Evolutionary conservation across 306 rosid genomes (phyloP).

Genomic region (Oemleria cerasiformis): DNA sequence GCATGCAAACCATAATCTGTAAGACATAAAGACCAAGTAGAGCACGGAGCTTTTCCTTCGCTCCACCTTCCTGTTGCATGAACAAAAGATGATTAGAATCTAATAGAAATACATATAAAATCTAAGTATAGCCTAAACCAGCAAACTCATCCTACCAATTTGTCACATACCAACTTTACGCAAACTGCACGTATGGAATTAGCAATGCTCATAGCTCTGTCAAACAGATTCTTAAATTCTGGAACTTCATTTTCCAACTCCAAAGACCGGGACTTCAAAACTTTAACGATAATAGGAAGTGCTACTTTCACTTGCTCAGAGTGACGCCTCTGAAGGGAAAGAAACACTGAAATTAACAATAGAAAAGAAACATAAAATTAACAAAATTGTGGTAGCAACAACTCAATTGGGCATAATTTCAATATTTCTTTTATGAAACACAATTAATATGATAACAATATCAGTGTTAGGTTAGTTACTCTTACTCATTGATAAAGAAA

Average conservation of each 20-base stretch:
- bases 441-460: background rate
- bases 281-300: slow-evolving; percentile 65
- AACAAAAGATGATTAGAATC: slow-evolving; percentile 18
- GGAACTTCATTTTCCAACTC: slow-evolving; percentile 43
- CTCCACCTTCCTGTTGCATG: slow-evolving; percentile 50
- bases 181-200: slow-evolving; percentile 61
- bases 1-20: slow-evolving; percentile 62
- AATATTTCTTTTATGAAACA: background rate
- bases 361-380: slow-evolving; percentile 7
- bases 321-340: slow-evolving; percentile 72
- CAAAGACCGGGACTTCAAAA: slow-evolving; percentile 52
- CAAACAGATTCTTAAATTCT: slow-evolving; percentile 45
- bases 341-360: slow-evolving; percentile 55
- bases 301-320: slow-evolving; percentile 72
- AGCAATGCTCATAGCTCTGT: slow-evolving; percentile 59
- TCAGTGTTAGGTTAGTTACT: background rate
- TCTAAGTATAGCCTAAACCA: slow-evolving; percentile 17
- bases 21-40: slow-evolving; percentile 74
- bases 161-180: slow-evolving; percentile 54
- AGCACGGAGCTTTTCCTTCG: slow-evolving; percentile 52
- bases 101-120: slow-evolving; percentile 20
- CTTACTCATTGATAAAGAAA: background rate
- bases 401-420: background rate
- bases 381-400: background rate
- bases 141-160: slow-evolving; percentile 19